A percentile compares a stretch with the other conserved stretches of the same genome.
These are phyloP conservation scores for Fusarium staphyleae DNA, from an alignment of 2,329 filamentous ascomycete species.

Conservation along the genomic window DNA sequence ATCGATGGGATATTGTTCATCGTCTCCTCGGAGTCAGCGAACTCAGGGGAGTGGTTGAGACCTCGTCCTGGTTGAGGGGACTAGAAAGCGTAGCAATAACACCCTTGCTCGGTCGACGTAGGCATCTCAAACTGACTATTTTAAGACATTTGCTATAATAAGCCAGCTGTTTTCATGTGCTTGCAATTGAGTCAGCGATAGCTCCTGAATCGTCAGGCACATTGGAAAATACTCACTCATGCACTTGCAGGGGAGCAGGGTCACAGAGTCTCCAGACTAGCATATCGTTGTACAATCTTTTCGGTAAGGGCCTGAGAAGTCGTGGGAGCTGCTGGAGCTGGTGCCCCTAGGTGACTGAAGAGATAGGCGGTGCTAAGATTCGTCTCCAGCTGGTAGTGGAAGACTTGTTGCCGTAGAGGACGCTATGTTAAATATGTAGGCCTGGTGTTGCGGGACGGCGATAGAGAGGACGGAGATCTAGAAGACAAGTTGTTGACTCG, in stretches of 20 bases:
- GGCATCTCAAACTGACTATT: too few species aligned
- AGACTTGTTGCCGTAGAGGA: slow-evolving; percentile 57
- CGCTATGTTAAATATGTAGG: slow-evolving; percentile 2
- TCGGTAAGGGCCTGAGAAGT: slow-evolving; percentile 82
- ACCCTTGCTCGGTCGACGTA: too few species aligned
- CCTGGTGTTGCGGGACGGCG: slow-evolving; percentile 4
- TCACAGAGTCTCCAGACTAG: slow-evolving; percentile 84
- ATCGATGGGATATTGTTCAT: slow-evolving; percentile 76
- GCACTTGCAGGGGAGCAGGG: slow-evolving; percentile 53
- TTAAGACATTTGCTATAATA: too few species aligned
- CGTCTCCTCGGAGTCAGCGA: slow-evolving; percentile 80
- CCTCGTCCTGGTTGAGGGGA: slow-evolving; percentile 85
- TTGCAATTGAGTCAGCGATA: not conserved
- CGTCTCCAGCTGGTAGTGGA: slow-evolving; percentile 69
- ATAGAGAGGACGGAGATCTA: not conserved
- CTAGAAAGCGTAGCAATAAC: slow-evolving; percentile 90
- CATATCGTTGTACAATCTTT: slow-evolving; percentile 87
- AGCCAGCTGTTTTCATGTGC: not conserved
- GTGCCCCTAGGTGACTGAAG: slow-evolving; percentile 56
- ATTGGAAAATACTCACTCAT: not conserved
- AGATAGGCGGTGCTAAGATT: slow-evolving; percentile 58
- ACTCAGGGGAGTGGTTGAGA: slow-evolving; percentile 94
- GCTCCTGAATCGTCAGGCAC: too few species aligned
- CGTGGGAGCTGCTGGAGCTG: slow-evolving; percentile 14
- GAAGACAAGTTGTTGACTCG: not conserved